Evolutionary conservation across 805 yeast genomes (phyloP), one percentile per base, ranked within the genome.

Genomic region (Kluyveromyces wickerhamii): DNA sequence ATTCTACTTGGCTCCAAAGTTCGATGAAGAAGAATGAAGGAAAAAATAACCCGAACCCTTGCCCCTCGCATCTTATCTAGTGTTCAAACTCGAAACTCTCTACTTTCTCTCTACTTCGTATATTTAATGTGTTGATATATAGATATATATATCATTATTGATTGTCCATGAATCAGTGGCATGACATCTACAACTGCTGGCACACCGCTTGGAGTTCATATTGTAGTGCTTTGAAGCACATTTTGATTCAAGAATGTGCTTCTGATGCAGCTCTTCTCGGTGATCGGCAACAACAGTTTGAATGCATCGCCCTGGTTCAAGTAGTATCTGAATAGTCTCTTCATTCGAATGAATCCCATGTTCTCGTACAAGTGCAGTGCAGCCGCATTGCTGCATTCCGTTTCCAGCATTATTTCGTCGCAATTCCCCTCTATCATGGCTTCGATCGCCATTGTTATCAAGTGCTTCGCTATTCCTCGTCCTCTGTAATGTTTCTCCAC

Each of bases 1-100:
- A 60, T 92, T 83, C 74, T 92, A 84, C 74, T 73, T 92, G 60
- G 98, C 98, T 49, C 98, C 98, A 40, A 89, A 92, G 72, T 86
- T 92, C 59, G 95, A 83, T 46, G 97, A 88, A 44, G 95, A 84
- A 44, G 92, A 83, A 45, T 75, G 65, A 54, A 21, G 22, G n/a
- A n/a, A n/a, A n/a, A n/a, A n/a, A 7, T 30, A 30, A 17, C 31
- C 9, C 9, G n/a, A 28, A 9, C 19, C 19, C 18, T 28, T 15
- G 16, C 19, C 11, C 21, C 7, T 20, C 15, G 13, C 20, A 15
- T 12, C 33, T 13, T 29, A 11, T 21, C 19, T 21, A 5, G 13
- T n/a, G 16, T 27, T 23, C 13, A 19, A 29, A 27, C 6, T 27
- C 11, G 29, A n/a, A n/a, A n/a, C n/a, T n/a, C n/a, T n/a, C n/a